Conservation (phyloP, 2,329 filamentous ascomycete genomes). For the Bipolaris victoriae region DNA sequence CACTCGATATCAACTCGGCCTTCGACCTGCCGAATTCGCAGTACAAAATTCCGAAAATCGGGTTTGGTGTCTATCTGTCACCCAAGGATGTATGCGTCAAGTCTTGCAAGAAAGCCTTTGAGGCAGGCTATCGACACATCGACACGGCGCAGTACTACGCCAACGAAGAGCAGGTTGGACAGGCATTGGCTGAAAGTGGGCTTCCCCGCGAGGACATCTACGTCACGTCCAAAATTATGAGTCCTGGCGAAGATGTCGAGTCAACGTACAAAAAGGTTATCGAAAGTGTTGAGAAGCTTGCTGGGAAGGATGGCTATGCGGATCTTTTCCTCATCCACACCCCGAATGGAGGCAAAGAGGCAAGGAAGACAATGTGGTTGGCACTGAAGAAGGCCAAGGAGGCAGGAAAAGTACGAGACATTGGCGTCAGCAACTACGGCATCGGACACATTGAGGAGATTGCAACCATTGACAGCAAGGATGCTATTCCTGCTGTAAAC, state of each 20-base stretch:
- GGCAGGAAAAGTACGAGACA: slow-evolving; percentile 66
- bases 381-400: slow-evolving; percentile 67
- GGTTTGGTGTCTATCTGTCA: slow-evolving; percentile 74
- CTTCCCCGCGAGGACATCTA: slow-evolving; percentile 67
- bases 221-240: slow-evolving; percentile 73
- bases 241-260: slow-evolving; percentile 60
- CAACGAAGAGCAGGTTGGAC: slow-evolving; percentile 71
- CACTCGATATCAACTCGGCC: slow-evolving; percentile 54
- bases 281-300: slow-evolving; percentile 68
- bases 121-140: slow-evolving; percentile 66
- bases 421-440: slow-evolving; percentile 77
- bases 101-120: slow-evolving; percentile 65
- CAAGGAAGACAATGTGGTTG: slow-evolving; percentile 68
- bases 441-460: slow-evolving; percentile 72
- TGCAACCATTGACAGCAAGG: slow-evolving; percentile 64
- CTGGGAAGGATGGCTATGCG: slow-evolving; percentile 64
- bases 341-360: slow-evolving; percentile 61
- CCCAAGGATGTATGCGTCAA: slow-evolving; percentile 60
- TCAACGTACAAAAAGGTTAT: slow-evolving; percentile 64
- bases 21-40: slow-evolving; percentile 59
- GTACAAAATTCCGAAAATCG: slow-evolving; percentile 67
- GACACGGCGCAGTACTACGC: slow-evolving; percentile 73
- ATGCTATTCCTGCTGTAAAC: slow-evolving; percentile 74
- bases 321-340: slow-evolving; percentile 75
- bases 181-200: slow-evolving; percentile 64